A percentile compares a stretch with the other conserved stretches of the same genome.
Conservation (phyloP, 768 basidiomycete genomes). For the Rickenella mellea region DNA sequence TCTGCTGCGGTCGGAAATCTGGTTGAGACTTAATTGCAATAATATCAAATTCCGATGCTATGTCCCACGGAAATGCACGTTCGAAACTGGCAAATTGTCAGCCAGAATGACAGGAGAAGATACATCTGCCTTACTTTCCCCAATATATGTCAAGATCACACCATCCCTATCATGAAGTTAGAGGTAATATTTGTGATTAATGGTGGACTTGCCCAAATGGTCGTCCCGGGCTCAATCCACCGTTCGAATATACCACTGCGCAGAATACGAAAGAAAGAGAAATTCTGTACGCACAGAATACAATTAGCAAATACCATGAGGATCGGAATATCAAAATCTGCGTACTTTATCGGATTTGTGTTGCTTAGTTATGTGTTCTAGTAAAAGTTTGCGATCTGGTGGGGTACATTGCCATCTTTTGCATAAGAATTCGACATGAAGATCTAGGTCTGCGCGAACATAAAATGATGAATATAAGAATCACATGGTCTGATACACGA, state of each 20-base stretch:
- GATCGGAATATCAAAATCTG: background rate
- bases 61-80: background rate
- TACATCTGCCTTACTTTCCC: constrained; percentile 1
- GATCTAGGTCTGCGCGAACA: background rate
- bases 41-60: background rate
- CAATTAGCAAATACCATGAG: background rate
- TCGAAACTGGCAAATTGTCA: background rate
- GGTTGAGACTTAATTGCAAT: background rate
- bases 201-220: background rate
- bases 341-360: background rate
- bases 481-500: background rate
- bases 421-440: background rate
- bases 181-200: background rate
- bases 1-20: background rate
- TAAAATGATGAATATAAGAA: background rate
- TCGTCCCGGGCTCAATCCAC: background rate
- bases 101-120: background rate
- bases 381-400: background rate
- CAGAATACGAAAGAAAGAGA: background rate
- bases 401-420: background rate
- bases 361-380: background rate
- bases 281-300: background rate
- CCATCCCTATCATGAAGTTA: background rate
- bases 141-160: background rate
- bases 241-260: background rate